Evolutionary conservation across 2,329 filamentous ascomycete genomes (phyloP).

Genomic region (Aspergillus thermomutatus): DNA sequence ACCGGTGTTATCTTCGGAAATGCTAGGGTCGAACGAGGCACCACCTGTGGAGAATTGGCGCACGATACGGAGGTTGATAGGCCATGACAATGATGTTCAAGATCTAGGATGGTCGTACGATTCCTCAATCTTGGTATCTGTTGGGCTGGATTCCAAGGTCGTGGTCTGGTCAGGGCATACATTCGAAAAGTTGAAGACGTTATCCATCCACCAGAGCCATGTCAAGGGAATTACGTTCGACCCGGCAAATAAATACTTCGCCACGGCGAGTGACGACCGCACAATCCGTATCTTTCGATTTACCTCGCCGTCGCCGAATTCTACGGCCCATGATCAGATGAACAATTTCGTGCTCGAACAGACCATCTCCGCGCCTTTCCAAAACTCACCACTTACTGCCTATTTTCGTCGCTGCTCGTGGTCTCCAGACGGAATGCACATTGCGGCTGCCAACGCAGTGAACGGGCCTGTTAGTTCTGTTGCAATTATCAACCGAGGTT

Average conservation of each 20-base stretch:
- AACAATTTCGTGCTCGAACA: constrained; percentile 95
- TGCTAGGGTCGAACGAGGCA: constrained; percentile 73
- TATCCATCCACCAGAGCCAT: constrained; percentile 91
- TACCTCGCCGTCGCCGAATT: constrained; percentile 83
- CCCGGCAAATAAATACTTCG: constrained; percentile 98
- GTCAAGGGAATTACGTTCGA: constrained; percentile 99
- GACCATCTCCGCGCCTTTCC: constrained; percentile 85
- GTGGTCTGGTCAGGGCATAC: constrained; percentile 98
- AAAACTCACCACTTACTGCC: constrained; percentile 87
- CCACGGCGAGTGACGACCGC: constrained; percentile 93
- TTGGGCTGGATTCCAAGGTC: constrained; percentile 94
- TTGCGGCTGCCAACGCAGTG: constrained; percentile 92
- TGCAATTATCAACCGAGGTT: constrained; percentile 86
- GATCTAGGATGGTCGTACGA: constrained; percentile 96
- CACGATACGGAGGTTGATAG: constrained; percentile 86
- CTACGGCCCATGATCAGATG: constrained; percentile 89
- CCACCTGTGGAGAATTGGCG: constrained; percentile 98
- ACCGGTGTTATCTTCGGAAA: constrained; percentile 2
- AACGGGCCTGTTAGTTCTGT: constrained; percentile 97
- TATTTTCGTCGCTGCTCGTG: constrained; percentile 96
- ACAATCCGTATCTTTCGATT: constrained; percentile 97
- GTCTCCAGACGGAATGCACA: constrained; percentile 96
- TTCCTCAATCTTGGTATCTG: constrained; percentile 91
- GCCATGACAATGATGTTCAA: constrained; percentile 97
- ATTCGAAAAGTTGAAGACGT: constrained; percentile 94